A percentile compares a stretch with the other conserved stretches of the same genome.
Conservation (phyloP, 352 stramenopile genomes). For the Nothophytophthora sp. region DNA sequence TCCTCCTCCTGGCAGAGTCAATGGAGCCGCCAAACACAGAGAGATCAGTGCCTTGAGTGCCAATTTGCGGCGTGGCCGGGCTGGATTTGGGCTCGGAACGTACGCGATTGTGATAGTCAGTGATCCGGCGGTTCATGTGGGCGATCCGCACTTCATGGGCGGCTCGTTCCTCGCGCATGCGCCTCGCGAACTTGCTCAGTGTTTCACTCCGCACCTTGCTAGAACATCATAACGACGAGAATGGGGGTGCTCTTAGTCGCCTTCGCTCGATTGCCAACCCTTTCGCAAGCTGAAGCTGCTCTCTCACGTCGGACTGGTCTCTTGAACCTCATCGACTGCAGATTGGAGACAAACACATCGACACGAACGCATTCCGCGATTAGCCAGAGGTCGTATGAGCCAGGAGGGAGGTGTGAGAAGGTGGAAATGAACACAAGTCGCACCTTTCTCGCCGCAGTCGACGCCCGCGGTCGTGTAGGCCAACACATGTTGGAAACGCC, state of each 20-base stretch:
- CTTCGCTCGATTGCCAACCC: no score
- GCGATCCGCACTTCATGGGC: conserved; percentile 64
- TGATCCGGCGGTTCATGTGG: conserved; percentile 86
- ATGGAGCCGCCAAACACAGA: no score
- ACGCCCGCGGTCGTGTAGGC: conserved; percentile 45
- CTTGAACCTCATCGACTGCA: conserved; percentile 40
- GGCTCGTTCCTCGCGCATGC: conserved; percentile 56
- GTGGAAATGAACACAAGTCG: neutral
- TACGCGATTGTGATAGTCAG: conserved; percentile 75
- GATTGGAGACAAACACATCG: no score
- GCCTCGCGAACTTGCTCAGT: conserved; percentile 56
- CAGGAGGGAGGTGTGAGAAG: no score
- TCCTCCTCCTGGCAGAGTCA: conserved; percentile 75
- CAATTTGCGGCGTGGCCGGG: no score
- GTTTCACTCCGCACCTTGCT: conserved; percentile 51
- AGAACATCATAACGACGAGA: neutral
- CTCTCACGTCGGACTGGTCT: conserved; percentile 48
- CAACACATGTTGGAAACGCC: conserved; percentile 77
- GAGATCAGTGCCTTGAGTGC: no score
- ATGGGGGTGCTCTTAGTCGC: neutral
- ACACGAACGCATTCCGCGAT: neutral
- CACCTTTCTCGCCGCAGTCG: conserved; percentile 59
- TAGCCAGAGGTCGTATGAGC: no score
- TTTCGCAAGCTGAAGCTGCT: no score
- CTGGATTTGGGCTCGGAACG: neutral